Base-by-base conservation (phyloP, 2,329 filamentous ascomycete species). In the Talaromyces albobiverticillius region DNA sequence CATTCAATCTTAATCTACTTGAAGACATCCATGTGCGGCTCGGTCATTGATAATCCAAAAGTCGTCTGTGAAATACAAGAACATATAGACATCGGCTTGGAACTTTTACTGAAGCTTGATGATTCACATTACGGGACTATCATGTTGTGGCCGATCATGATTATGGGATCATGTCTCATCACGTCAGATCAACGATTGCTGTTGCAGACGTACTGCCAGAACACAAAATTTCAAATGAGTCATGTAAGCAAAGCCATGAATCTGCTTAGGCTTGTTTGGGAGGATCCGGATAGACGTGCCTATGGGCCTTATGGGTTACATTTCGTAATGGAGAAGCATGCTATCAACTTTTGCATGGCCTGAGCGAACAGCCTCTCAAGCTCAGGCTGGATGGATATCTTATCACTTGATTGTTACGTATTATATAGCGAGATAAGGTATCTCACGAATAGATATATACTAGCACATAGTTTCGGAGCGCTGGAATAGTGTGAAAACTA, bases 271-370 rank as follows among this genome's bases (percentile, higher is more conserved):
- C 9, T 23, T 25, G 20, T 43, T 9, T 43, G 41, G 41, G 22
- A 25, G 20, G 41, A 43, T 43, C 10, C 18, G 3, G 23, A 25
- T 16, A 43, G 22, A 25, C 16, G 41, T 25, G 41, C 41, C 10
- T 43, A 25, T 25, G 41, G 41, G 3, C 41, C 41, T 25, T 43
- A 43, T 25, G 41, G 41, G 9, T 43, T 46, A 46, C 45, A 46
- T 46, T 46, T 32, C 14, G 20, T 46, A 32, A 46, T 46, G 31
- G 5, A 46, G 25, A 46, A 46, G 45, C 25, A 46, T 32, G 31
- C 16, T 46, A 34, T 31, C 25, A 32, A 32, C 13, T 32, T 46
- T 18, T 32, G 45, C 45, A 46, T 46, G 31, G 45, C 32, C n/a
- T 36, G 32, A 36, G 32, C 2, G 32, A 36, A 18, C n/a, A 2